A percentile compares a stretch with the other conserved stretches of the same genome.
Evolutionary conservation across 1,284 basidiomycete species (phyloP).

Genomic region (Puccinia polysora): DNA sequence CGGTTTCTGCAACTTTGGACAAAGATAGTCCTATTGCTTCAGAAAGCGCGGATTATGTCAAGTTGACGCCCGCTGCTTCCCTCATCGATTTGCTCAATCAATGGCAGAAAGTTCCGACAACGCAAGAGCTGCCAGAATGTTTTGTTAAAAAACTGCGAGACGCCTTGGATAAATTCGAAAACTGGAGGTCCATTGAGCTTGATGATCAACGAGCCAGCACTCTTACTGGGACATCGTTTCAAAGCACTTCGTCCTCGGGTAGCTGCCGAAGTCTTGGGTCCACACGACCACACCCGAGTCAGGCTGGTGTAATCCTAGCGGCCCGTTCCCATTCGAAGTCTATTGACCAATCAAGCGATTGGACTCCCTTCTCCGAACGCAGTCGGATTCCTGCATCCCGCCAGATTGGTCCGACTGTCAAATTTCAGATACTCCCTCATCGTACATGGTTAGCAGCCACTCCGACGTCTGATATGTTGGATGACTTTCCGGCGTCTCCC

Average conservation of each 20-base stretch:
- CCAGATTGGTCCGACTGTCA: background rate
- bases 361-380: slow-evolving; percentile 6
- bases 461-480: background rate
- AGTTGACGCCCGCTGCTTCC: background rate
- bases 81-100: slow-evolving; percentile 13
- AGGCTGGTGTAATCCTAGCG: background rate
- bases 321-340: background rate
- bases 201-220: background rate
- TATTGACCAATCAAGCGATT: background rate
- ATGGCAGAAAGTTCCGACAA: background rate
- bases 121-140: background rate
- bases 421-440: background rate
- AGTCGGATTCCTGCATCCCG: slow-evolving; percentile 9
- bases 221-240: background rate
- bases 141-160: slow-evolving; percentile 4
- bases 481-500: too few relatives aligned
- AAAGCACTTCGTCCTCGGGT: background rate
- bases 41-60: background rate
- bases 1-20: background rate
- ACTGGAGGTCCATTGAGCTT: background rate
- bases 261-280: background rate
- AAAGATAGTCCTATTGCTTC: background rate
- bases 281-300: background rate
- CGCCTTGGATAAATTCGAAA: background rate
- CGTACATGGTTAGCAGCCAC: background rate